Conservation (phyloP, 352 stramenopile genomes). For the Bremia lactucae region DNA sequence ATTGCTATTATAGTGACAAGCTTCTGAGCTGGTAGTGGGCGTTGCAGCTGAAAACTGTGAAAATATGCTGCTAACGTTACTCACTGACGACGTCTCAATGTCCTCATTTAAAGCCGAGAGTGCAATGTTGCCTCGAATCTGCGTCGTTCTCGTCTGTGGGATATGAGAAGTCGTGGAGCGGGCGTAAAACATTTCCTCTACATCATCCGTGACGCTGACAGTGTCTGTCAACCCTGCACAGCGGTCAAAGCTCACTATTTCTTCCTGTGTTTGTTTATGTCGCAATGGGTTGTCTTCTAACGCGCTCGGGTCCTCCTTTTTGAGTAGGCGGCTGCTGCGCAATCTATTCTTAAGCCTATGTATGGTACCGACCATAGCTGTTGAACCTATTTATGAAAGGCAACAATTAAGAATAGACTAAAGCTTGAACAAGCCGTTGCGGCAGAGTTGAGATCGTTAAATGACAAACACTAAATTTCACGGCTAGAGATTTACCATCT, state of each 20-base stretch:
- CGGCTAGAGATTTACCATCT: neutral
- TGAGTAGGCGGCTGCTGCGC: constrained; percentile 30
- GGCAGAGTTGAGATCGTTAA: neutral
- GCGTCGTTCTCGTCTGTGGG: constrained; percentile 39
- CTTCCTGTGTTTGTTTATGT: constrained; percentile 34
- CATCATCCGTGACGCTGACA: constrained; percentile 47
- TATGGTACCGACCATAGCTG: constrained; percentile 32
- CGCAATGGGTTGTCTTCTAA: constrained; percentile 31
- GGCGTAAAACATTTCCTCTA: constrained; percentile 59
- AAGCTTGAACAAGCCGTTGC: no score
- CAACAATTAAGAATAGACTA: no score
- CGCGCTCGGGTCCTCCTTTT: constrained; percentile 20
- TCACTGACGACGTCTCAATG: constrained; percentile 25
- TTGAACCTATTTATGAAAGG: neutral
- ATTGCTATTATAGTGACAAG: constrained; percentile 3
- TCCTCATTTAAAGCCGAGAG: constrained; percentile 54
- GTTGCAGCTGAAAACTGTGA: constrained; percentile 20
- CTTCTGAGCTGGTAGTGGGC: constrained; percentile 12
- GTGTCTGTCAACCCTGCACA: constrained; percentile 24
- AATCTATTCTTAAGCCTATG: constrained; percentile 60
- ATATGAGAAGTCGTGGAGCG: constrained; percentile 11
- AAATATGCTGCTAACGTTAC: constrained; percentile 27
- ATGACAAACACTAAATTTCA: neutral
- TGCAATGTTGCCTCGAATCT: constrained; percentile 34
- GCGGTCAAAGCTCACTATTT: constrained; percentile 24